Conservation (phyloP, 345 rosid species). For the Gossypium ekmanianum region DNA sequence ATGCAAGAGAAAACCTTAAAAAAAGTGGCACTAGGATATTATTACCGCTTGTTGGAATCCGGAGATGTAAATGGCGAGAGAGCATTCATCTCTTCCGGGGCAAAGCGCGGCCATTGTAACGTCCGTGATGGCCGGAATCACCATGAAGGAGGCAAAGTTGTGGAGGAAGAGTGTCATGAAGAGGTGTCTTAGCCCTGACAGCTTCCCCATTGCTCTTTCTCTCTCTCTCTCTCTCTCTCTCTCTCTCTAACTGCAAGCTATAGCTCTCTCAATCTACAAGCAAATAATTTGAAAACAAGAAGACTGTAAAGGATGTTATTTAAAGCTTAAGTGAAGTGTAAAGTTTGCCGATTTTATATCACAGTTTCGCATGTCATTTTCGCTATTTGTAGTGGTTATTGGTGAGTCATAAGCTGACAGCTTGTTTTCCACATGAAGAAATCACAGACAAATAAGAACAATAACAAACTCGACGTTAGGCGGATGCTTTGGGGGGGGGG, state of each 20-base stretch:
- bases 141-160: conserved; percentile 43
- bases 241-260: neutral
- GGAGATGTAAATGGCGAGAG: conserved; percentile 54
- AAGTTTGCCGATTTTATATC: conserved; percentile 3
- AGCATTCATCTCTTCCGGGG: conserved; percentile 58
- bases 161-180: conserved; percentile 46
- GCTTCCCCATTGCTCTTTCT: conserved; percentile 23
- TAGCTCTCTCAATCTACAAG: neutral
- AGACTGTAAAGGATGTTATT: conserved; percentile 19
- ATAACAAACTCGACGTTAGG: neutral
- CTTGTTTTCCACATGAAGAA: neutral
- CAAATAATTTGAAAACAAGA: conserved; percentile 1
- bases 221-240: neutral
- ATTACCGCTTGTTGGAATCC: conserved; percentile 58
- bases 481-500: neutral
- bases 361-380: neutral
- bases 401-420: neutral
- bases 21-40: neutral
- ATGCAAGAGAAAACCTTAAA: neutral
- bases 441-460: conserved; percentile 14
- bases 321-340: conserved; percentile 19
- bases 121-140: conserved; percentile 58
- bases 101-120: conserved; percentile 57
- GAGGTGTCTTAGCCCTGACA: conserved; percentile 42
- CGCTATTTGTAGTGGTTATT: neutral